phyloP scores from a whole-genome alignment of 2,329 filamentous ascomycete species.

The Exophiala calicioides region DNA sequence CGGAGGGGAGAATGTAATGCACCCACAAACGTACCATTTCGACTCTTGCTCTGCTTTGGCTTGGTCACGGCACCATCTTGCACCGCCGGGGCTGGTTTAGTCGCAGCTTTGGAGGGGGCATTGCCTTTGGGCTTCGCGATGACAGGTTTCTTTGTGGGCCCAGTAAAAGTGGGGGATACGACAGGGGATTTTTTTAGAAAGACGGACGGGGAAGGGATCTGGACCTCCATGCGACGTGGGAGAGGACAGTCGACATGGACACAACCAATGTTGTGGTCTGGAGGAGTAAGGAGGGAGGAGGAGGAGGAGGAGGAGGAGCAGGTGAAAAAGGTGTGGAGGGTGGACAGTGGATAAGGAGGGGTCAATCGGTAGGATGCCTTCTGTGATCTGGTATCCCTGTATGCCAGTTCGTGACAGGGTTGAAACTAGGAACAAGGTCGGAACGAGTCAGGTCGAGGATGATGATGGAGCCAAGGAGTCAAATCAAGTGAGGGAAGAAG shows the following conservation, averaged over 20 bases:
- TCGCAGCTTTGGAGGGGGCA: constrained; percentile 33
- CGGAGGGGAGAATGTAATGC: not conserved
- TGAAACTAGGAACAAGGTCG: not conserved
- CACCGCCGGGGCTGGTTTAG: constrained; percentile 27
- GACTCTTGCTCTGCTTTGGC: constrained; percentile 73
- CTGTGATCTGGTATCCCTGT: no score
- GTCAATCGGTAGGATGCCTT: no score
- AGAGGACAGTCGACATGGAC: constrained; percentile 22
- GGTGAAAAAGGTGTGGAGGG: not conserved
- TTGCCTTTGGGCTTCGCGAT: constrained; percentile 31
- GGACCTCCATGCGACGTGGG: constrained; percentile 55
- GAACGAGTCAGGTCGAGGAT: no score
- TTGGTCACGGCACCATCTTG: constrained; percentile 50
- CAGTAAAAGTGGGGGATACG: constrained; percentile 30
- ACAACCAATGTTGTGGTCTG: constrained; percentile 5
- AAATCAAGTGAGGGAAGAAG: not conserved
- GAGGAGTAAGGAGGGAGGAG: not conserved
- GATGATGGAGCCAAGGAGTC: not conserved
- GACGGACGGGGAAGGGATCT: constrained; percentile 60
- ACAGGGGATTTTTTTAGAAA: constrained; percentile 48
- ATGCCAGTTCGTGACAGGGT: not conserved
- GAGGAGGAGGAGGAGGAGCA: not conserved
- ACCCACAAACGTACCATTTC: constrained; percentile 66
- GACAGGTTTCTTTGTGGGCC: constrained; percentile 31
- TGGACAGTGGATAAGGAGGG: not conserved